Evolutionary conservation across 306 rosid species (phyloP), one percentile per base, ranked within the genome.

Genomic region (Rosa rugosa): DNA sequence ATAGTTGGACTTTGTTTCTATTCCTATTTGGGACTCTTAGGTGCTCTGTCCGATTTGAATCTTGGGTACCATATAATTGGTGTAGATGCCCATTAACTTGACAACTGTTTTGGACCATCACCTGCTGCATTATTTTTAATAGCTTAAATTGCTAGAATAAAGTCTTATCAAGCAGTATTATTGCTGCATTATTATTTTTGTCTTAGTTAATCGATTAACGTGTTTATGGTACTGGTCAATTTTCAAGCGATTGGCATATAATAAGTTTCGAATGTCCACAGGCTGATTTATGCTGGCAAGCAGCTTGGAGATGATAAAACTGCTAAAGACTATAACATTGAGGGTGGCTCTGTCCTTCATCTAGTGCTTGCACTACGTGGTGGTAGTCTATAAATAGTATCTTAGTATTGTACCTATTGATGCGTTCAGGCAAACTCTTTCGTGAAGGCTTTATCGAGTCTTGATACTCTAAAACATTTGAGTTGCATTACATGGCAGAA

Each of bases 221-320:
- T 22, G 34, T 10, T 59, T 23, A 23, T 59, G 59, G 36, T 11
- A 22, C 65, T 23, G 10, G 59, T 11, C 65, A 3, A 9, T 6
- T 59, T 10, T 59, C 65, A 11, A 11, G 34, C 1, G 59, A 20
- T 18, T 3, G 9, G 36, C 10, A 53, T n/a, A 36, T 36, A 34
- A 73, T 45, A 2, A 34, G 38, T 72, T 74, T 68, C 25, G 27
- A 40, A 80, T 75, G n/a, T 22, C 46, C 79, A 76, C 92, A 95
- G 99, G 94, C 97, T 95, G 76, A 95, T 95, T 54, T 95, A 95
- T 56, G 99, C 99, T 0, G 99, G 98, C 8, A 95, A 95, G 87
- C 99, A 95, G 88, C 99, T 95, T 46, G 98, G 90, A 16, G 99
- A 93, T 71, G 99, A 95, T 87, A 95, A 95, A 86, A 95, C 99